phyloP scores from a whole-genome alignment of 495 filamentous ascomycete genomes.

The Xylaria castorea region DNA sequence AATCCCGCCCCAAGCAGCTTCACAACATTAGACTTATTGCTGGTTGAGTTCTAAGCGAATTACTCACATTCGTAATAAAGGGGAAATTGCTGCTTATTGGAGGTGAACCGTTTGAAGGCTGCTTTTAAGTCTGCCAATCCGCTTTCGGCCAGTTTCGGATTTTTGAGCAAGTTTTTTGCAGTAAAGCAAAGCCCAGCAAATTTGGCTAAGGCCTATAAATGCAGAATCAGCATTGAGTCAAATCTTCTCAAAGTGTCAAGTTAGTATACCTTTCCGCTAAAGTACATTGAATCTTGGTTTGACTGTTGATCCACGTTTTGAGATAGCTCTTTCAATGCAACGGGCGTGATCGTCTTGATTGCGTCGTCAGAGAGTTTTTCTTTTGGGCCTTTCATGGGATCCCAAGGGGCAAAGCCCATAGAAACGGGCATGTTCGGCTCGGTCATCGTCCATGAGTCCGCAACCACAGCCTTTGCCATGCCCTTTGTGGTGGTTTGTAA shows the following conservation, averaged over 20 bases:
- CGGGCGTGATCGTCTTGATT: conserved; percentile 60
- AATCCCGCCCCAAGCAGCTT: conserved; percentile 79
- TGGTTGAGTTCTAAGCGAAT: neutral
- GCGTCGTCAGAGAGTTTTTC: conserved; percentile 58
- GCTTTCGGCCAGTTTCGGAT: conserved; percentile 63
- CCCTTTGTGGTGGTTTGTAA: conserved; percentile 90
- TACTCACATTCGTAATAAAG: conserved; percentile 76
- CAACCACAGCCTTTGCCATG: conserved; percentile 71
- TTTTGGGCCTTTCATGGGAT: conserved; percentile 56
- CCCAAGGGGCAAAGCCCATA: conserved; percentile 82
- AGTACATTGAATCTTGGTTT: conserved; percentile 92
- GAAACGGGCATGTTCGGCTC: conserved; percentile 74
- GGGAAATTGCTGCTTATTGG: conserved; percentile 78
- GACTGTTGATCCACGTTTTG: conserved; percentile 75
- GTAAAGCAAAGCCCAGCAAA: conserved; percentile 78
- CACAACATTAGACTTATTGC: conserved; percentile 28
- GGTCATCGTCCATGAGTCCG: conserved; percentile 79
- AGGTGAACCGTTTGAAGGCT: conserved; percentile 76
- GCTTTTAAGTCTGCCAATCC: conserved; percentile 73
- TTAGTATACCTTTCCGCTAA: conserved; percentile 76
- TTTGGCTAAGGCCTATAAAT: conserved; percentile 75
- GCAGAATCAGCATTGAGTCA: neutral
- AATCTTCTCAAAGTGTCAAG: neutral
- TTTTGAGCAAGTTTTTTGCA: conserved; percentile 67
- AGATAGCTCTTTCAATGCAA: conserved; percentile 69